A percentile compares a stretch with the other conserved stretches of the same genome.
Conservation (phyloP, 176 grass and related monocot genomes). For the Oryza australiensis region DNA sequence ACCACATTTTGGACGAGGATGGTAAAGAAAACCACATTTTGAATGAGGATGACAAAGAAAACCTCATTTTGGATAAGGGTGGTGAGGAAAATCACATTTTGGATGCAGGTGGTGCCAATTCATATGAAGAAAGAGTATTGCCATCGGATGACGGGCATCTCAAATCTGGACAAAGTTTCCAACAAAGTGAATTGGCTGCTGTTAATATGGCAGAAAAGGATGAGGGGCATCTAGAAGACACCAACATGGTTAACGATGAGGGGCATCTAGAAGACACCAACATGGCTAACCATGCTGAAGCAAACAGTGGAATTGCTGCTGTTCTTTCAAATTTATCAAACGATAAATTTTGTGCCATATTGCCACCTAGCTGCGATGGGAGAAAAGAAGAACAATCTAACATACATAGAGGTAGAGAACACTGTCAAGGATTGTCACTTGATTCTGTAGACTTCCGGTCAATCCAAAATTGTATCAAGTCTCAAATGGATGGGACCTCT, state of each 20-base stretch:
- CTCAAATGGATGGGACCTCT: constrained; percentile 45
- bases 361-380: constrained; percentile 25
- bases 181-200: constrained; percentile 14
- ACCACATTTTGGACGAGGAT: not conserved
- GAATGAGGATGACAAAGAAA: not conserved
- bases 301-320: constrained; percentile 3
- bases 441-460: constrained; percentile 64
- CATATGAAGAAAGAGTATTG: constrained; percentile 58
- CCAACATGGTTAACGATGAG: not conserved
- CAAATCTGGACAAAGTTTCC: constrained; percentile 51
- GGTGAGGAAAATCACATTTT: constrained; percentile 15
- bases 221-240: constrained; percentile 11
- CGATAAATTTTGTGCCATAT: constrained; percentile 10
- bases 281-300: not conserved
- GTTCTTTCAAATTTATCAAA: constrained; percentile 47
- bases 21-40: constrained; percentile 1
- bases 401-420: constrained; percentile 36
- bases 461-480: constrained; percentile 52
- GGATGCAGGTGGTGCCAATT: constrained; percentile 38
- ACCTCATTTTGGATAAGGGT: not conserved
- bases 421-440: constrained; percentile 48
- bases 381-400: constrained; percentile 42
- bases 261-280: constrained; percentile 18
- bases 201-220: constrained; percentile 37
- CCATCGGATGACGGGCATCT: constrained; percentile 43